Conservation (phyloP, 2,329 filamentous ascomycete genomes). For the Exophiala bonariae region DNA sequence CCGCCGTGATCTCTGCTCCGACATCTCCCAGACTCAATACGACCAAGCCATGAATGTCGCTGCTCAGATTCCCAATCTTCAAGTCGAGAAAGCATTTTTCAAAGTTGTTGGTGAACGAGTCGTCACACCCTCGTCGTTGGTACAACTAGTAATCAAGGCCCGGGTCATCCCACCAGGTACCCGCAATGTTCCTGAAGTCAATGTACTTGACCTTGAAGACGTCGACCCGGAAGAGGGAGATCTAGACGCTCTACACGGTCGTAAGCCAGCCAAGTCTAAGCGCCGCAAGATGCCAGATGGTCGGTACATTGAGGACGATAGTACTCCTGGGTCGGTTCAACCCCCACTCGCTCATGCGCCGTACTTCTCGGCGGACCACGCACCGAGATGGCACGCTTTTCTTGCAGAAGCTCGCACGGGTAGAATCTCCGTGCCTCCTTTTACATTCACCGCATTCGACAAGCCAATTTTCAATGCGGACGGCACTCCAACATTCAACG, state of each 20-base stretch:
- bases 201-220: constrained; percentile 81
- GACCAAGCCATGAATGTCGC: constrained; percentile 72
- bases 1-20: constrained; percentile 66
- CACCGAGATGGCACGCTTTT: constrained; percentile 92
- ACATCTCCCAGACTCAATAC: constrained; percentile 74
- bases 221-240: constrained; percentile 92
- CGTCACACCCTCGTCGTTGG: constrained; percentile 87
- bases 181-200: constrained; percentile 71
- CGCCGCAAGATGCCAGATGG: constrained; percentile 63
- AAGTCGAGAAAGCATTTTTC: constrained; percentile 93
- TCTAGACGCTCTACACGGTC: constrained; percentile 77
- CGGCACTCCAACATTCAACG: constrained; percentile 85
- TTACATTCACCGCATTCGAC: constrained; percentile 91
- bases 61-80: constrained; percentile 77
- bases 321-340: constrained; percentile 64
- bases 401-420: constrained; percentile 90
- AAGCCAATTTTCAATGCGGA: constrained; percentile 75
- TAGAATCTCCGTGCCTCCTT: constrained; percentile 94
- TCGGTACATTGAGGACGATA: constrained; percentile 48
- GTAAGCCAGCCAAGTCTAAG: constrained; percentile 64
- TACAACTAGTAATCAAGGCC: constrained; percentile 92
- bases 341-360: constrained; percentile 85
- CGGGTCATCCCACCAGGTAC: constrained; percentile 84
- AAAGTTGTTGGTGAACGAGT: constrained; percentile 94
- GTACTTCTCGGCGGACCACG: constrained; percentile 84